Base-by-base conservation (phyloP, 371 early-diverging fungal species). In the Mucor indicus region DNA sequence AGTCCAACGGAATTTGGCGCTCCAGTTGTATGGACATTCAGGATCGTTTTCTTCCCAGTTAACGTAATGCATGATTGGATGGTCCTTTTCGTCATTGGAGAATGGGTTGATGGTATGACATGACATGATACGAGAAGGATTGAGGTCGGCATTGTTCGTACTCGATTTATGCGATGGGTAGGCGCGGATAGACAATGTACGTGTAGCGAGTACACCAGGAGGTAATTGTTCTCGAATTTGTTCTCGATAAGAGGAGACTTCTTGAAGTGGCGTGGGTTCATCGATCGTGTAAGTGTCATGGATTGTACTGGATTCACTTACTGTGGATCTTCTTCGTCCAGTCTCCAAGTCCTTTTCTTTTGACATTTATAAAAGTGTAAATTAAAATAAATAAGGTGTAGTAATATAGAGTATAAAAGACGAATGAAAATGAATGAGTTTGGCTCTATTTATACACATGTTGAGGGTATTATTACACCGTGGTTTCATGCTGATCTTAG, bases 11-110 rank as follows among this genome's bases (percentile, higher is more conserved):
- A 36, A 57, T 1, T 6, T 11, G 4, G 45, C 35, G 12, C 57
- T 57, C 71, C 71, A 75, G 19, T 68, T 75, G 25, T 68, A 59
- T 13, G 75, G 75, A 32, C 69, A 68, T 38, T 62, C 66, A 17
- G 69, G 71, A 32, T 75, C 75, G 27, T 62, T 54, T 15, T 43
- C 58, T 20, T 64, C 59, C 64, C 64, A 69, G 15, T 58, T 69
- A 8, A 69, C 69, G 32, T 61, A 62, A 22, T 53, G 55, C n/a
- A 62, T 39, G 0, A 48, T 19, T 10, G 48, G 33, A 12, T 21
- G 30, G n/a, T n/a, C n/a, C 27, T 66, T 66, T 43, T 62, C 59
- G n/a, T n/a, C n/a, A n/a, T n/a, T n/a, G n/a, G n/a, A n/a, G n/a
- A n/a, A n/a, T n/a, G n/a, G n/a, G n/a, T n/a, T n/a, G n/a, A n/a